Evolutionary conservation across 2,329 filamentous ascomycete genomes (phyloP).

Genomic region (Fusarium globosum): DNA sequence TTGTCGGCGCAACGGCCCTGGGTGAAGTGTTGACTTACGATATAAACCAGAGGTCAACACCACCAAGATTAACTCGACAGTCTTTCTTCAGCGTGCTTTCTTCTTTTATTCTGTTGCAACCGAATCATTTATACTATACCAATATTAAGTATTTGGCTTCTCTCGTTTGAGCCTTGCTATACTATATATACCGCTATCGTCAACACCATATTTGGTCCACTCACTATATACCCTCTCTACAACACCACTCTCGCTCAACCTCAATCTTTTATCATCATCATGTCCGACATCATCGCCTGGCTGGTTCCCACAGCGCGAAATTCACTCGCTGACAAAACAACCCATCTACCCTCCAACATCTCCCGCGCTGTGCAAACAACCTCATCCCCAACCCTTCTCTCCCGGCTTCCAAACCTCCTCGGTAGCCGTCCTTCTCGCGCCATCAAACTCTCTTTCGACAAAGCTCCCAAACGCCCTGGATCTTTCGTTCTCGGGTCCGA

Average conservation of each 20-base stretch:
- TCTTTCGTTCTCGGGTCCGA: slow-evolving; percentile 55
- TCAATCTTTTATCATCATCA: slow-evolving; percentile 5
- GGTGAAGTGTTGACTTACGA: slow-evolving; percentile 22
- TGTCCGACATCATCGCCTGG: slow-evolving; percentile 53
- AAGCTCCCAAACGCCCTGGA: slow-evolving; percentile 48
- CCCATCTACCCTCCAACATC: slow-evolving; percentile 48
- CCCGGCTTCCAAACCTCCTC: slow-evolving; percentile 45
- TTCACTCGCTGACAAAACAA: slow-evolving; percentile 49
- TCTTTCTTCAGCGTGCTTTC: slow-evolving; percentile 33
- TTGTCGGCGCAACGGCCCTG: slow-evolving; percentile 33
- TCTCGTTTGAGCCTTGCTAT: slow-evolving; percentile 40
- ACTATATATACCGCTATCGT: not conserved
- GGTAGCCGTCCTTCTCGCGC: slow-evolving; percentile 45
- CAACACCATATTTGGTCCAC: slow-evolving; percentile 9
- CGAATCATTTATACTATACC: not conserved
- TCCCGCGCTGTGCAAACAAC: slow-evolving; percentile 42
- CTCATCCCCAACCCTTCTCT: slow-evolving; percentile 43
- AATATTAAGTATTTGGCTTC: slow-evolving; percentile 24
- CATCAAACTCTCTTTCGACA: slow-evolving; percentile 52
- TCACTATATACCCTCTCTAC: slow-evolving; percentile 19
- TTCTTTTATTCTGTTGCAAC: not conserved
- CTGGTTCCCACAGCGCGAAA: slow-evolving; percentile 52
- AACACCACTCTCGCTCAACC: slow-evolving; percentile 9
- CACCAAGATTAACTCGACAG: not conserved
- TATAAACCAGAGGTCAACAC: slow-evolving; percentile 28